Percentiles rank a stretch among this genome's conserved stretches.
Evolutionary conservation across 2,329 filamentous ascomycete species (phyloP).

Genomic region (Neonectria neomacrospora): DNA sequence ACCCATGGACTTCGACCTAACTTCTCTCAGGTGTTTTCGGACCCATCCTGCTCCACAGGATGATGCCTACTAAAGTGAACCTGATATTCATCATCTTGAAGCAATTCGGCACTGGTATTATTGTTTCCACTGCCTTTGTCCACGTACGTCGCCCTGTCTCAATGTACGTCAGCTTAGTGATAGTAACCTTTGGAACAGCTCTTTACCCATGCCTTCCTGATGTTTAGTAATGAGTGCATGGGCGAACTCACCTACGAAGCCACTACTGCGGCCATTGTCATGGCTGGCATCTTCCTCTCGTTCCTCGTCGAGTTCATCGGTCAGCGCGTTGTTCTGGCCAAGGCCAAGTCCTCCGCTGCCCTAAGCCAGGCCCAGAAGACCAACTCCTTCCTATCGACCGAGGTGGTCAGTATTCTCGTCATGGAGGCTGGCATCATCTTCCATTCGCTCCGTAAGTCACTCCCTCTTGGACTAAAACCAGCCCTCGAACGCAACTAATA

Average conservation of each 20-base stretch:
- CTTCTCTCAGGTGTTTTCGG: slow-evolving; percentile 62
- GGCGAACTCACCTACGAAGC: slow-evolving; percentile 74
- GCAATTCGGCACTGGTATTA: slow-evolving; percentile 79
- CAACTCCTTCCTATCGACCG: slow-evolving; percentile 48
- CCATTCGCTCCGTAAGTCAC: slow-evolving; percentile 71
- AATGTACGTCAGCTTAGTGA: neutral
- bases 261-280: slow-evolving; percentile 75
- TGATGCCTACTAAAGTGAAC: slow-evolving; percentile 62
- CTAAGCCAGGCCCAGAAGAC: slow-evolving; percentile 43
- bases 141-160: slow-evolving; percentile 61
- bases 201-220: slow-evolving; percentile 76
- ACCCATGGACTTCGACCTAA: slow-evolving; percentile 40
- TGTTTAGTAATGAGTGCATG: slow-evolving; percentile 78
- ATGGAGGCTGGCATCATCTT: slow-evolving; percentile 81
- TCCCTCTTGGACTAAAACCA: neutral
- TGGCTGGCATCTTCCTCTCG: slow-evolving; percentile 78
- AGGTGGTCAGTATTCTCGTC: slow-evolving; percentile 72
- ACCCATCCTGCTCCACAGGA: slow-evolving; percentile 71
- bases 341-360: slow-evolving; percentile 43
- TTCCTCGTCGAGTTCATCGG: slow-evolving; percentile 77
- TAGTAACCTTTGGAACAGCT: slow-evolving; percentile 59
- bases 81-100: slow-evolving; percentile 72
- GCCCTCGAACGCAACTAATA: slow-evolving; percentile 7
- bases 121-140: slow-evolving; percentile 77
- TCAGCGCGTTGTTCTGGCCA: slow-evolving; percentile 64